Conservation (phyloP, 2,329 filamentous ascomycete genomes). For the Sclerotinia subarctica region DNA sequence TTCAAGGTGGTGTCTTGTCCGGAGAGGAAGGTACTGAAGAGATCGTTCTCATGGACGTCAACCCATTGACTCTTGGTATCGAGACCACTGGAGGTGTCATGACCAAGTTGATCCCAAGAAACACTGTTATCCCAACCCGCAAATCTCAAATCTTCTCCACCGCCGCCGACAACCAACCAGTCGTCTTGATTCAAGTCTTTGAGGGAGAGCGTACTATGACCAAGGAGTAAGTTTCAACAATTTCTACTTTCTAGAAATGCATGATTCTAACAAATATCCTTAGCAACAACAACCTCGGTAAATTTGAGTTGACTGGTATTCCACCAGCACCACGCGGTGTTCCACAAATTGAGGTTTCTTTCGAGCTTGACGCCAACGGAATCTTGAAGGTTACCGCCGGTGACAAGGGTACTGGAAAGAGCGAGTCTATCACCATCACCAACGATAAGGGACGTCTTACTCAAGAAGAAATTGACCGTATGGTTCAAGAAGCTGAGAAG, state of each 20-base stretch:
- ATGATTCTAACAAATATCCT: background rate
- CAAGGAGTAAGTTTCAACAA: slow-evolving; percentile 40
- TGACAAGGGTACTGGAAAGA: slow-evolving; percentile 98
- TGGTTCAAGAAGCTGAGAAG: slow-evolving; percentile 97
- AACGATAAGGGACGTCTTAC: slow-evolving; percentile 99
- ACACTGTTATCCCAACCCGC: slow-evolving; percentile 91
- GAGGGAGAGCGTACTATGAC: slow-evolving; percentile 93
- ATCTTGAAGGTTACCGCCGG: slow-evolving; percentile 94
- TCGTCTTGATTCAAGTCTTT: slow-evolving; percentile 91
- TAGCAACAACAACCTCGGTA: slow-evolving; percentile 95
- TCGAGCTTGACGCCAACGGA: slow-evolving; percentile 97
- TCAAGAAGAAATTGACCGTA: slow-evolving; percentile 96
- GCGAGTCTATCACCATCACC: slow-evolving; percentile 96
- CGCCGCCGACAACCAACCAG: slow-evolving; percentile 92
- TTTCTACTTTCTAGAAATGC: background rate
- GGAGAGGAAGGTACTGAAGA: slow-evolving; percentile 79
- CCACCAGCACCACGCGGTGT: slow-evolving; percentile 93
- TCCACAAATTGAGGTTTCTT: slow-evolving; percentile 96
- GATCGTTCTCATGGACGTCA: slow-evolving; percentile 94
- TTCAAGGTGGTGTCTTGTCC: slow-evolving; percentile 93
- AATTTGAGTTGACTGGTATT: slow-evolving; percentile 96
- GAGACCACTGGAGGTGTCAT: slow-evolving; percentile 97
- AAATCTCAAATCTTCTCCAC: slow-evolving; percentile 99
- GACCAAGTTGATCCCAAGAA: slow-evolving; percentile 93
- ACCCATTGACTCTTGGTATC: slow-evolving; percentile 93